Base-by-base conservation (phyloP, 176 grass and related monocot species). In the Aegilops tauschii region DNA sequence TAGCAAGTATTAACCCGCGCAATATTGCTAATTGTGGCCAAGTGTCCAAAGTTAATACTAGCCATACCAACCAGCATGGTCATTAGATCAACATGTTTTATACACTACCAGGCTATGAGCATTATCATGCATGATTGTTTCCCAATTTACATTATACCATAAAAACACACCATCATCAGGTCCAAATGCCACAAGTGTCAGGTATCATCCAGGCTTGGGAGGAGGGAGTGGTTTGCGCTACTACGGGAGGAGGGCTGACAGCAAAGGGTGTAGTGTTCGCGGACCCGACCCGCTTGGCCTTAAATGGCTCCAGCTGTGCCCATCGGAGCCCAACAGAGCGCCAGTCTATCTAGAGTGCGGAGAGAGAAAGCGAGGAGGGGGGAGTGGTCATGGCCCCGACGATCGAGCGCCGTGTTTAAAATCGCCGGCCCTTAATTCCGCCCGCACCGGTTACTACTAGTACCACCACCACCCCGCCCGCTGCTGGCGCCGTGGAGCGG, bases 221-320 rank as follows among this genome's bases (percentile, higher is more conserved):
- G 59, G 67, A 73, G 63, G 58, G 66, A 65, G 63, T 31, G 18
- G 39, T 62, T 61, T 29, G 65, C 65, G 84, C 16, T 54, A 16
- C 14, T 42, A 44, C 42, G 42, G 42, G 50, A 4, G 50, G 50
- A 18, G 50, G 50, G 16, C 16, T 54, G 50, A 54, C 50, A 54
- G 50, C 50, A 16, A 54, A 16, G 5, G 50, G 50, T 7, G 50
- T 54, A 54, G 50, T 7, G 50, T 49, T 67, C 89, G 81, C 37
- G 82, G 83, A 92, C 78, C 95, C 92, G 92, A 92, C 66, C 86
- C 70, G 85, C 67, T 92, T 85, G 63, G 77, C 77, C 87, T 85
- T 96, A 92, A 96, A 93, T 96, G 73, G 84, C 94, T 90, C 91
- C 89, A 90, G 94, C 89, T 96, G 91, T 93, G 76, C 82, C 84